A percentile compares a stretch with the other conserved stretches of the same genome.
These are phyloP conservation scores for Kazachstania psychrophila DNA, from an alignment of 805 yeast genomes.

Conservation along the genomic window DNA sequence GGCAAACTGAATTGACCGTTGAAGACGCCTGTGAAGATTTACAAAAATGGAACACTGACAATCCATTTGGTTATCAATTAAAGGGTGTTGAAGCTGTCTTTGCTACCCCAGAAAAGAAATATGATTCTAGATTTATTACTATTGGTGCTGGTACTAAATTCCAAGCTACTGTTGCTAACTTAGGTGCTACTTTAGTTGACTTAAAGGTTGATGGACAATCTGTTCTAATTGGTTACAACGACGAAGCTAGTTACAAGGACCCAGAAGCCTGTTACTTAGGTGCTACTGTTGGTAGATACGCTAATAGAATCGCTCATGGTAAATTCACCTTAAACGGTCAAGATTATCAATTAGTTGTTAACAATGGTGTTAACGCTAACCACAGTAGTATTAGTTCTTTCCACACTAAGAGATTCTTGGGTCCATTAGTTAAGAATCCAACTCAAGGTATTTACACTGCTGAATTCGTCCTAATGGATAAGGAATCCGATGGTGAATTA, in stretches of 20 bases:
- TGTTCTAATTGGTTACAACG: constrained; percentile 34
- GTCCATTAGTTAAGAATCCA: constrained; percentile 39
- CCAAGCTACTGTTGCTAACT: constrained; percentile 37
- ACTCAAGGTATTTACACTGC: constrained; percentile 25
- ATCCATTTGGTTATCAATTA: constrained; percentile 51
- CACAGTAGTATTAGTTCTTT: constrained; percentile 51
- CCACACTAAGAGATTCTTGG: constrained; percentile 41
- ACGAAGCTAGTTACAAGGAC: constrained; percentile 25
- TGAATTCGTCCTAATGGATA: constrained; percentile 37
- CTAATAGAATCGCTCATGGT: constrained; percentile 48
- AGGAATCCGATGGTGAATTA: constrained; percentile 46
- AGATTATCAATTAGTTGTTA: constrained; percentile 34
- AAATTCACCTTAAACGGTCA: constrained; percentile 34
- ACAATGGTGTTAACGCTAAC: constrained; percentile 36
- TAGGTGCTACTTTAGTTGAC: constrained; percentile 44
- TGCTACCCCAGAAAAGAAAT: constrained; percentile 18
- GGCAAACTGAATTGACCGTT: constrained; percentile 50
- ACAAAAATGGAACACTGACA: constrained; percentile 67
- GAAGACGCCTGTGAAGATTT: constrained; percentile 60
- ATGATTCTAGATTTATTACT: constrained; percentile 22
- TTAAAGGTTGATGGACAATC: constrained; percentile 32
- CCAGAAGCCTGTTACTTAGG: constrained; percentile 46
- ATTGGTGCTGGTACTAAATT: constrained; percentile 27
- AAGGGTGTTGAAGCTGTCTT: constrained; percentile 18
- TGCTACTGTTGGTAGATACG: constrained; percentile 56